Evolutionary conservation across 2,329 filamentous ascomycete species (phyloP), one percentile per base, ranked within the genome.

Genomic region (Fonsecaea monophora): DNA sequence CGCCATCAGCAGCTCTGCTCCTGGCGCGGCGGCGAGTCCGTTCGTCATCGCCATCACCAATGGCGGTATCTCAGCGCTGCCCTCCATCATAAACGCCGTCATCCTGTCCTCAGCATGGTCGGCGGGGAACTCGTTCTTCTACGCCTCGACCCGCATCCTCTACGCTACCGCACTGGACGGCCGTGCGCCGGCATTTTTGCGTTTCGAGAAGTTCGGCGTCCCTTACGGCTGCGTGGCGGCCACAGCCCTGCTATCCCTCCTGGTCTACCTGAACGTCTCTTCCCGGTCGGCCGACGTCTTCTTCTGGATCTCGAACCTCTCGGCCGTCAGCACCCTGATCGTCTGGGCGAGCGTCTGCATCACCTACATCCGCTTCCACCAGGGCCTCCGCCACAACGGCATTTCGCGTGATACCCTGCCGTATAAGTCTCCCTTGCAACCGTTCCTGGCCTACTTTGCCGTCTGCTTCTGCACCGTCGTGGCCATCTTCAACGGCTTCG

Each of bases 1-100:
- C 53, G 76, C 12, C 74, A 77, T 50, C 78, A 75, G 50, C 89
- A 89, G 4, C 91, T 88, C 73, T 90, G 93, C 70, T 90, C 93
- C 68, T 5, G 75, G 75, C 15, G 77, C 74, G 3, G 79, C 78
- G 2, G 77, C 79, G 1, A 84, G 81, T 2, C 84, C 84, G 0
- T 86, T 82, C 73, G 83, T 84, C 37, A 83, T 85, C 53, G 82
- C 81, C 3, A 82, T 83, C 58, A 69, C 70, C 37, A 69, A 75
- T 30, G 76, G 75, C 4, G 77, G 77, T 2, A 79, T 79, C 65
- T 70, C 56, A 12, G 76, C 67, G 5, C 63, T 79, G 12, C 78
- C 77, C 0, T 75, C 72, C 4, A 74, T 82, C 53, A 77, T 81
- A 68, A 81, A 81, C 65, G 78, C 75, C 8, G 73, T 76, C 5